A percentile compares a stretch with the other conserved stretches of the same genome.
Evolutionary conservation across 495 filamentous ascomycete species (phyloP).

Genomic region (Pseudevernia furfuracea): DNA sequence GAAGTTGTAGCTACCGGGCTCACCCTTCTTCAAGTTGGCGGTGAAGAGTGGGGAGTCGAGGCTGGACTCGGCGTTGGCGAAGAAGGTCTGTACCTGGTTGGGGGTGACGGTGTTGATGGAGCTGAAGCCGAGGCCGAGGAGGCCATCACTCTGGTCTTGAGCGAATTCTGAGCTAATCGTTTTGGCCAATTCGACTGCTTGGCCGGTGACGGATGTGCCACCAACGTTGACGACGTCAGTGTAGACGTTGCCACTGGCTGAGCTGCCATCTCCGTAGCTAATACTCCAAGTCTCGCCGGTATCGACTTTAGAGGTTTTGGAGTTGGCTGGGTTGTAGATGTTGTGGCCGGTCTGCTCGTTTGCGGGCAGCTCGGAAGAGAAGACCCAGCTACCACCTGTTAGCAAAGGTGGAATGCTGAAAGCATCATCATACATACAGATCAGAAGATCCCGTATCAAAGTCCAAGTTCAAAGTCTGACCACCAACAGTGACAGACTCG

Average conservation of each 20-base stretch:
- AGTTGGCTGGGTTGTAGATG: slow-evolving; percentile 47
- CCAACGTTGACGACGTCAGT: slow-evolving; percentile 69
- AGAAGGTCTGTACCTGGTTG: slow-evolving; percentile 66
- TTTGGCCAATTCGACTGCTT: slow-evolving; percentile 65
- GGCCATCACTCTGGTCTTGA: slow-evolving; percentile 56
- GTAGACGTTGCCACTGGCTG: slow-evolving; percentile 57
- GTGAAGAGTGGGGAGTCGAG: slow-evolving; percentile 67
- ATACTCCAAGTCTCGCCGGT: slow-evolving; percentile 54
- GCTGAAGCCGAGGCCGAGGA: slow-evolving; percentile 71
- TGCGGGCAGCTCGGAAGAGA: slow-evolving; percentile 42
- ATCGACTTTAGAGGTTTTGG: slow-evolving; percentile 41
- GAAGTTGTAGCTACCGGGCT: slow-evolving; percentile 68
- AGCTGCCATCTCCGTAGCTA: slow-evolving; percentile 66
- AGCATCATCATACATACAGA: slow-evolving; percentile 43
- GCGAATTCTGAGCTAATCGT: slow-evolving; percentile 57
- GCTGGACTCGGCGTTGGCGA: slow-evolving; percentile 59
- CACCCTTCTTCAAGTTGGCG: slow-evolving; percentile 54
- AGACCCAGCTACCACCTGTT: slow-evolving; percentile 40
- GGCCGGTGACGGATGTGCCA: slow-evolving; percentile 55
- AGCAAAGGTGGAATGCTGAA: background rate
- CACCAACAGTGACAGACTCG: slow-evolving; percentile 57
- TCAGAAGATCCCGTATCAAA: slow-evolving; percentile 72
- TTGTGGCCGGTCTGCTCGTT: slow-evolving; percentile 48
- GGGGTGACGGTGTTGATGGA: slow-evolving; percentile 67
- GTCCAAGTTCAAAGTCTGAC: slow-evolving; percentile 55